Conservation (phyloP, 306 rosid species). For the Hippophae rhamnoides region DNA sequence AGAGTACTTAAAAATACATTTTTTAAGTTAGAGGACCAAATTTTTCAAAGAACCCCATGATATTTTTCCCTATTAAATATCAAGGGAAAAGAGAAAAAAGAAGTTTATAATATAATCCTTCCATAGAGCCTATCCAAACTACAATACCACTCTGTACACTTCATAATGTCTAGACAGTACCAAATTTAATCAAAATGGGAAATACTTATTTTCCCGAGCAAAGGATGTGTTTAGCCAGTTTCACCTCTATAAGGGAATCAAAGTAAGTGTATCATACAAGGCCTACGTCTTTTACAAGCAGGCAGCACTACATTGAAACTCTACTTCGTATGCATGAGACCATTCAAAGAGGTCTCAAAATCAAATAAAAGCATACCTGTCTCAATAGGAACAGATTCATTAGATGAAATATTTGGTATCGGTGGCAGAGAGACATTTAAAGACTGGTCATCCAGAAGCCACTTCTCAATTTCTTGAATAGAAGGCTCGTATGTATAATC, state of each 20-base stretch:
- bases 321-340: slow-evolving; percentile 19
- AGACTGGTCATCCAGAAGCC: slow-evolving; percentile 29
- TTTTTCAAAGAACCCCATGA: too few relatives aligned
- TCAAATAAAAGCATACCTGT: slow-evolving; percentile 26
- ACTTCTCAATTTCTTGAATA: slow-evolving; percentile 30
- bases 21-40: too few relatives aligned
- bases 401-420: slow-evolving; percentile 30
- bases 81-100: slow-evolving; percentile 6
- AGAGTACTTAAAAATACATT: too few relatives aligned
- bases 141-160: slow-evolving; percentile 14
- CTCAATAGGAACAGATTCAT: slow-evolving; percentile 29
- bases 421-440: slow-evolving; percentile 27
- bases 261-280: not conserved
- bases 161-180: slow-evolving; percentile 10
- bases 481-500: slow-evolving; percentile 21
- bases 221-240: not conserved
- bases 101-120: slow-evolving; percentile 9
- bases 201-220: slow-evolving; percentile 2
- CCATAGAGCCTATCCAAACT: slow-evolving; percentile 20
- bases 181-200: not conserved
- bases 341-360: slow-evolving; percentile 36
- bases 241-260: slow-evolving; percentile 8
- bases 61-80: not conserved
- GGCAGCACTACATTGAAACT: slow-evolving; percentile 11
- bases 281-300: slow-evolving; percentile 10